Conservation (phyloP, 345 rosid species). For the Limnanthes douglasii region DNA sequence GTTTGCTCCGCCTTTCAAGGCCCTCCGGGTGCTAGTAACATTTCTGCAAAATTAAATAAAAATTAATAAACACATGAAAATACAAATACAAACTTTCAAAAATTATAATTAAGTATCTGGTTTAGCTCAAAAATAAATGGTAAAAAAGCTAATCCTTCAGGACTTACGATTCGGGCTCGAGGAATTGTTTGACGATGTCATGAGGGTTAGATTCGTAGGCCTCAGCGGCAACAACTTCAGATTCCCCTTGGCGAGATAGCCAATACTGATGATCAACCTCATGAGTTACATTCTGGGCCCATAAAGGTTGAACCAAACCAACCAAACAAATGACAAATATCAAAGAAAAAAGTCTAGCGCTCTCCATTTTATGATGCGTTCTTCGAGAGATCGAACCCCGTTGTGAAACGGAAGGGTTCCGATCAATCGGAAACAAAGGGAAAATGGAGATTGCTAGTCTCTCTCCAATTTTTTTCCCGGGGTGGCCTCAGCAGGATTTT, state of each 20-base stretch:
- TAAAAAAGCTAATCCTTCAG: conserved; percentile 21
- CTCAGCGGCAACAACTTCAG: conserved; percentile 14
- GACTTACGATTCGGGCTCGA: too few species aligned
- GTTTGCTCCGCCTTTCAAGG: conserved; percentile 16
- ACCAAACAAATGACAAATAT: conserved; percentile 14
- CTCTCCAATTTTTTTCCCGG: neutral
- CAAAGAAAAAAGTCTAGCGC: conserved; percentile 12
- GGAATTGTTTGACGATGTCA: conserved; percentile 26
- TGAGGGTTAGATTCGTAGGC: conserved; percentile 43
- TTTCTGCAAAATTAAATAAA: neutral
- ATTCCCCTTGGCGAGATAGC: conserved; percentile 22
- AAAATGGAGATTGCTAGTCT: neutral
- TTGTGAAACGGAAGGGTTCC: too few species aligned
- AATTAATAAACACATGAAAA: neutral
- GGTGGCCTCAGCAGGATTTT: neutral
- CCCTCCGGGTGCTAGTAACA: conserved; percentile 26
- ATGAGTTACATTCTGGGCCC: conserved; percentile 23
- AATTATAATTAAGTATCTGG: conserved; percentile 1
- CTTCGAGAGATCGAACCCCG: too few species aligned
- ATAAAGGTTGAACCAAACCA: conserved; percentile 9
- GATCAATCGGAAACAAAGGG: too few species aligned
- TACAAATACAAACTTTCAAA: too few species aligned
- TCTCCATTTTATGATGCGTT: conserved; percentile 15
- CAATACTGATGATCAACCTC: conserved; percentile 71
- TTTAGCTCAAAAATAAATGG: conserved; percentile 1